Base-by-base conservation (phyloP, 495 filamentous ascomycete species). In the Aspergillus haitiensis region DNA sequence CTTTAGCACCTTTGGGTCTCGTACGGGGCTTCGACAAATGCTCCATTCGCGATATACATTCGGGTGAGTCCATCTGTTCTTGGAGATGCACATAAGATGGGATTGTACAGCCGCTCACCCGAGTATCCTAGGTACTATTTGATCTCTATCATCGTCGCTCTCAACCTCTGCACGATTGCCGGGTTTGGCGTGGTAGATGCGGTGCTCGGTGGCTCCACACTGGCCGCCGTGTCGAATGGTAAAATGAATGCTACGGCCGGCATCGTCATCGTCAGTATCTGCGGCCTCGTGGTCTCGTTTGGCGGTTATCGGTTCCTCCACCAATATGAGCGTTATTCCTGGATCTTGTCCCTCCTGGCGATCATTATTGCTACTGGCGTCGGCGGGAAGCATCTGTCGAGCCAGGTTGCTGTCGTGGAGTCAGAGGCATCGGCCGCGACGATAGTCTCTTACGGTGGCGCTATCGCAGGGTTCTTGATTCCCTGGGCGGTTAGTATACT, bases 311-410 rank as follows among this genome's bases (percentile, higher is more conserved):
- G 81, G 63, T 70, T 71, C 13, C 70, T 79, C 16, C 65, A 84
- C 50, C 81, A 83, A 49, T 82, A 77, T 63, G 76, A 82, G 64
- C 76, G 81, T 9, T 84, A 77, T 74, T 76, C 75, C n/a, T 84
- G 82, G 82, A 79, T 84, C 34, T 79, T 82, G 9, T 78, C 75
- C 21, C 69, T 84, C 1, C 73, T 84, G 21, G 76, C 82, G 11
- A 74, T 85, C 33, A 64, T 76, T 37, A 75, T 84, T 33, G 68
- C 79, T 13, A 75, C 79, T 21, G 81, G 78, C 35, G 75, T 74
- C 35, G 79, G 81, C 0, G 81, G 76, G 37, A 69, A 76, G 56
- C 59, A 77, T 55, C 64, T 61, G 4, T 50, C 12, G 0, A n/a
- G 4, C 8, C 58, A 55, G 9, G 34, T 52, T 9, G 40, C 52